These are phyloP conservation scores for Coemansia asiatica DNA, from an alignment of 192 early-diverging fungal species.

Conservation along the genomic window DNA sequence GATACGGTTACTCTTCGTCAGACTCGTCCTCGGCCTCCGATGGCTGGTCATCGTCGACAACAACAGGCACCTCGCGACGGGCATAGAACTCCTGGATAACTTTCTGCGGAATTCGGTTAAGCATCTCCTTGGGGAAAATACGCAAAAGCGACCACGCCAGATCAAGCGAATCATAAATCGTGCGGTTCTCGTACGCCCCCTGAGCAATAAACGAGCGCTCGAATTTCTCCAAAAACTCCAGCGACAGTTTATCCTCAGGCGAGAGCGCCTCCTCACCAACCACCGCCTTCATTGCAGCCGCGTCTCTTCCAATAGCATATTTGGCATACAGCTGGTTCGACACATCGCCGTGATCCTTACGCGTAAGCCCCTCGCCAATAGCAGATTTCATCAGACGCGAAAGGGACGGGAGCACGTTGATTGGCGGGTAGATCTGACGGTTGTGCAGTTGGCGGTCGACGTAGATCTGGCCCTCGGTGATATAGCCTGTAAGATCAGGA, in stretches of 20 bases:
- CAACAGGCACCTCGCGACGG: conserved; percentile 46
- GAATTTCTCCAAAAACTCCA: conserved; percentile 99
- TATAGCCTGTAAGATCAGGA: conserved; percentile 99
- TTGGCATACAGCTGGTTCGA: conserved; percentile 99
- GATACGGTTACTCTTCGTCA: conserved; percentile 16
- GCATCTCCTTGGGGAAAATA: conserved; percentile 99
- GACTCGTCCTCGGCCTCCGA: conserved; percentile 11
- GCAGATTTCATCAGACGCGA: conserved; percentile 99
- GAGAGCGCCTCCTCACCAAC: conserved; percentile 99
- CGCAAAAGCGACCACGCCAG: conserved; percentile 97
- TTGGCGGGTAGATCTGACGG: conserved; percentile 99
- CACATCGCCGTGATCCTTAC: conserved; percentile 98
- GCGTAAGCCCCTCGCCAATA: conserved; percentile 96
- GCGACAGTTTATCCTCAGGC: conserved; percentile 94
- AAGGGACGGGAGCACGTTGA: conserved; percentile 97
- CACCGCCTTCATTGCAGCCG: conserved; percentile 99
- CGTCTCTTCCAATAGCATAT: conserved; percentile 98
- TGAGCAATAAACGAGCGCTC: conserved; percentile 97
- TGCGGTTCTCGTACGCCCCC: conserved; percentile 93
- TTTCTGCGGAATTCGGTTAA: conserved; percentile 98
- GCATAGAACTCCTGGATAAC: conserved; percentile 93
- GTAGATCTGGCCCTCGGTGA: conserved; percentile 99
- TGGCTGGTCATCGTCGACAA: conserved; percentile 4
- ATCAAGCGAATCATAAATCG: conserved; percentile 96
- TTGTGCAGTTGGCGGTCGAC: conserved; percentile 98